These are phyloP conservation scores for Panicum virgatum DNA, from an alignment of 202 grass and related monocot species.

Conservation along the genomic window DNA sequence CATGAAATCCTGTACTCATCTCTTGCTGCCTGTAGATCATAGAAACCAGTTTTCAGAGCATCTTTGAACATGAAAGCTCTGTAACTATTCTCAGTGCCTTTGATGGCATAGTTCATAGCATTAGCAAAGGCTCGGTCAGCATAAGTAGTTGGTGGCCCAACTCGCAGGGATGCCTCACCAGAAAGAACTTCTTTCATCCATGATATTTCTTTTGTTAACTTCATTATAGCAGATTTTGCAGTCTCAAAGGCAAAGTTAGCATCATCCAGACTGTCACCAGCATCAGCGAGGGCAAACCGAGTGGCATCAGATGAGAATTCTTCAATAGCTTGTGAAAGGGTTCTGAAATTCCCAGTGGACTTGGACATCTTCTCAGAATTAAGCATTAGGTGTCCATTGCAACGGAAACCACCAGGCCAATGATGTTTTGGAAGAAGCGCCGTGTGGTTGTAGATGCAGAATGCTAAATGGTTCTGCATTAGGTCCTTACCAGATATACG, in stretches of 20 bases:
- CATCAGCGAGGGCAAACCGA: constrained; percentile 73
- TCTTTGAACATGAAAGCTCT: constrained; percentile 78
- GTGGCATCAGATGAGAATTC: constrained; percentile 70
- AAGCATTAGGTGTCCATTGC: constrained; percentile 74
- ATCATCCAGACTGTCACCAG: constrained; percentile 85
- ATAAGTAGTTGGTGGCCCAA: constrained; percentile 49
- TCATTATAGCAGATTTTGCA: constrained; percentile 80
- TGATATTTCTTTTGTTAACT: constrained; percentile 77
- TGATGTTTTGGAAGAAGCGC: constrained; percentile 49
- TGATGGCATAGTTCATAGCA: constrained; percentile 68
- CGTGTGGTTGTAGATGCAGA: constrained; percentile 65
- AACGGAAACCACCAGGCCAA: constrained; percentile 68
- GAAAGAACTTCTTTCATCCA: constrained; percentile 87
- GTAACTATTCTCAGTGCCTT: constrained; percentile 67
- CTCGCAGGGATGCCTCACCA: constrained; percentile 42
- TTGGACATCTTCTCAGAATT: constrained; percentile 81
- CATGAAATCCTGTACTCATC: constrained; percentile 78
- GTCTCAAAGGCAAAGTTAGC: constrained; percentile 87
- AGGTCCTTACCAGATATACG: constrained; percentile 73
- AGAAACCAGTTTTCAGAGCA: constrained; percentile 74
- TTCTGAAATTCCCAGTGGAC: constrained; percentile 68
- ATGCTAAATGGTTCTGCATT: constrained; percentile 67
- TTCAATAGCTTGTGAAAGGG: constrained; percentile 56
- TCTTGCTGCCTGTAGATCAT: constrained; percentile 74
- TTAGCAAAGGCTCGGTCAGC: constrained; percentile 72